Evolutionary conservation across 2,329 filamentous ascomycete genomes (phyloP), one percentile per base, ranked within the genome.

Genomic region (Coniochaeta sp.): DNA sequence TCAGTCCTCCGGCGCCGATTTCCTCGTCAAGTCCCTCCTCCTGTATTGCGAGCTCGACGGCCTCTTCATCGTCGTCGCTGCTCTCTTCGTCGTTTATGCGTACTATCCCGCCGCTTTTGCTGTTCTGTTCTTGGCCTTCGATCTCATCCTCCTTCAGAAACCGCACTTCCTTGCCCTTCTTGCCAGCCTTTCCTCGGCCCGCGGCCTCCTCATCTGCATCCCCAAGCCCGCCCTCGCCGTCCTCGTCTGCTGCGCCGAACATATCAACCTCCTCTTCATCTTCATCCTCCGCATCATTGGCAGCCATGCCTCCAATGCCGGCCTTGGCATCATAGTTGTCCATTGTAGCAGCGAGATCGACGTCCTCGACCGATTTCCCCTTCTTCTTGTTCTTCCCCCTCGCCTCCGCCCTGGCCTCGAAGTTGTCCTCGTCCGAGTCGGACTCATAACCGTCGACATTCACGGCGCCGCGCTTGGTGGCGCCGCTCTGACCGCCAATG

Each of bases 371-470:
- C 55, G 65, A 58, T 58, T 65, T 70, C 7, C 63, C 61, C 44
- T 65, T 71, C 32, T 66, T 63, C 36, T 58, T 57, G n/a, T 67
- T 60, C 2, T 63, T 62, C 60, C 77, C 77, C 4, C 83, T 83
- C 60, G 82, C 81, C 61, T 87, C 85, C 6, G 89, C 89, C 58
- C 90, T 84, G 34, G 83, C 83, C 66, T 95, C 85, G 72, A 96
- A 96, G 52, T 90, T 92, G 70, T 98, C 95, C 65, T 96, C 93
- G 58, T 89, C 85, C 2, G 93, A 96, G 74, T 99, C 95, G 10
- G 89, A 95, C 67, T 98, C 93, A 76, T 98, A 99, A 57, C 95
- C 95, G 70, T 98, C 95, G 44, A 99, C 86, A 69, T 98, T 97
- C 59, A 99, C 90, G 0, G 93, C 95, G 66, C 93, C 93, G 63